phyloP scores from a whole-genome alignment of 805 yeast species.

The Saccharomyces cerevisiae region DNA sequence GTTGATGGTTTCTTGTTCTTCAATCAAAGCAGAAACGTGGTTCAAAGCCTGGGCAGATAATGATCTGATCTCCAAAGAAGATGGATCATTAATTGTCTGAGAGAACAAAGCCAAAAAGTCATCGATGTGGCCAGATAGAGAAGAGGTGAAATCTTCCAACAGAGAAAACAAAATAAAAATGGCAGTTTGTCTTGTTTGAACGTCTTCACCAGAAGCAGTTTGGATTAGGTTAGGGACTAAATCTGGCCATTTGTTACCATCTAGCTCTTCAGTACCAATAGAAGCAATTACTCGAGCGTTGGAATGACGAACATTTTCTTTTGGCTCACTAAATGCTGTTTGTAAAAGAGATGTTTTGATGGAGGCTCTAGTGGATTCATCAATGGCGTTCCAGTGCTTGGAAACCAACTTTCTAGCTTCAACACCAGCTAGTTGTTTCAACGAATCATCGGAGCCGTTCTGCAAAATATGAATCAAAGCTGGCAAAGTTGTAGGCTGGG shows the following conservation, averaged over 20 bases:
- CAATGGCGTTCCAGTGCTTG: slow-evolving; percentile 52
- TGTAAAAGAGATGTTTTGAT: slow-evolving; percentile 63
- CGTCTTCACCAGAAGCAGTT: slow-evolving; percentile 49
- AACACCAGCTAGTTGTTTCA: slow-evolving; percentile 91
- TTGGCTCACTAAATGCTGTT: slow-evolving; percentile 57
- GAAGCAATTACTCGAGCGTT: slow-evolving; percentile 83
- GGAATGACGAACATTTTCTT: slow-evolving; percentile 71
- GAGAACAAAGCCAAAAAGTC: slow-evolving; percentile 68
- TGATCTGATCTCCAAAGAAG: slow-evolving; percentile 67
- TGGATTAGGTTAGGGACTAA: slow-evolving; percentile 63
- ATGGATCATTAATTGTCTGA: slow-evolving; percentile 54
- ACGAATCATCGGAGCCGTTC: slow-evolving; percentile 55
- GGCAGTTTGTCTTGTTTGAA: slow-evolving; percentile 69
- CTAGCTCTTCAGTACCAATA: slow-evolving; percentile 71
- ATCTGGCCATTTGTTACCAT: slow-evolving; percentile 62
- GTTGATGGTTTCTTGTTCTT: slow-evolving; percentile 44
- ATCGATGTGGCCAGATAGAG: slow-evolving; percentile 48
- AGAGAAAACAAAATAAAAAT: slow-evolving; percentile 70
- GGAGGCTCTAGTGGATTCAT: slow-evolving; percentile 42
- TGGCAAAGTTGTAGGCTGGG: slow-evolving; percentile 64
- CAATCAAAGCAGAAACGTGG: slow-evolving; percentile 55
- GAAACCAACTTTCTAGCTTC: slow-evolving; percentile 82
- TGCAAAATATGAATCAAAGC: slow-evolving; percentile 77
- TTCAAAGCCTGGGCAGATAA: slow-evolving; percentile 75
- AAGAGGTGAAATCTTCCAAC: slow-evolving; percentile 60